These are phyloP conservation scores for Stylosanthes scabra DNA, from an alignment of 331 rosid species.

Conservation along the genomic window DNA sequence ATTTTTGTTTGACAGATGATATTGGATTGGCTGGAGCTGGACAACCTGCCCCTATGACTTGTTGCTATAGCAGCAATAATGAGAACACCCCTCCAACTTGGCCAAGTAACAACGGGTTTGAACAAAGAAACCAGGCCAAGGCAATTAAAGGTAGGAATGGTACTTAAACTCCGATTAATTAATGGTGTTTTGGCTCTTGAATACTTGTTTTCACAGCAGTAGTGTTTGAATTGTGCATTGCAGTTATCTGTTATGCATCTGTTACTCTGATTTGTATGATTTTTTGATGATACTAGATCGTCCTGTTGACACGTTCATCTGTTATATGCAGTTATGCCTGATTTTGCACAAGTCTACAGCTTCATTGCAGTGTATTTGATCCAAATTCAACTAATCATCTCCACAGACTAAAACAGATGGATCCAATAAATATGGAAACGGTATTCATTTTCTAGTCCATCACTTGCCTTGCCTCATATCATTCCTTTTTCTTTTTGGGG, in stretches of 20 bases:
- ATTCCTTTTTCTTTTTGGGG: constrained; percentile 1
- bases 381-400: constrained; percentile 69
- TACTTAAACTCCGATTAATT: constrained; percentile 22
- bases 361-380: constrained; percentile 91
- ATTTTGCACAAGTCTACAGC: constrained; percentile 82
- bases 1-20: constrained; percentile 53
- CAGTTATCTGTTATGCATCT: constrained; percentile 1
- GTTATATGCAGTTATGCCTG: constrained; percentile 72
- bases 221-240: not conserved
- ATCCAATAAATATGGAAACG: constrained; percentile 83
- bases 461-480: constrained; percentile 4
- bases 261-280: not conserved
- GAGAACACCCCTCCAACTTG: constrained; percentile 62
- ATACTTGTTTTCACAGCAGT: not conserved
- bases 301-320: constrained; percentile 30
- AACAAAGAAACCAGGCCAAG: constrained; percentile 46
- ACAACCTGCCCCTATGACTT: constrained; percentile 52
- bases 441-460: constrained; percentile 51
- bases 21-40: constrained; percentile 49
- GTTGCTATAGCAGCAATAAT: constrained; percentile 70
- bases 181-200: not conserved
- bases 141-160: constrained; percentile 56
- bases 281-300: constrained; percentile 25
- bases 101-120: constrained; percentile 47
- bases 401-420: constrained; percentile 79